A percentile compares a stretch with the other conserved stretches of the same genome.
Evolutionary conservation across 768 basidiomycete species (phyloP).

Genomic region (Hebeloma cylindrosporum): DNA sequence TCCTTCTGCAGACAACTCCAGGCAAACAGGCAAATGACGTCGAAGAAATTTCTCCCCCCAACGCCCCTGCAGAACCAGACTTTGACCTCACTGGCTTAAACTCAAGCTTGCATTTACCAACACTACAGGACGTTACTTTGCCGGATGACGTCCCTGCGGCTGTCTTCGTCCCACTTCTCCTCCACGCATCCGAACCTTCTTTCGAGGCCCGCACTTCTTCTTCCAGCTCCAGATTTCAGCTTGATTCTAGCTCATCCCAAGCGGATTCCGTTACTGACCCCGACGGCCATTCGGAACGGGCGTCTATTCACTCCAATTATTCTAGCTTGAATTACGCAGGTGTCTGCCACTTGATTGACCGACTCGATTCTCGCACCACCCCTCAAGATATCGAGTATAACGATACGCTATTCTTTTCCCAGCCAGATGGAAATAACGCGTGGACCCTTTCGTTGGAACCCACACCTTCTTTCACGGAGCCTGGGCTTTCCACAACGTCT

Average conservation of each 20-base stretch:
- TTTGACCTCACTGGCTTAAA: slow-evolving; percentile 10
- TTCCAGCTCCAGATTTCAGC: slow-evolving; percentile 3
- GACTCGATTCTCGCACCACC: neutral
- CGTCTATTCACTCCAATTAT: slow-evolving; percentile 9
- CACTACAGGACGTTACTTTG: slow-evolving; percentile 9
- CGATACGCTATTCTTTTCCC: slow-evolving; percentile 18
- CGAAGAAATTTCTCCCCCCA: slow-evolving; percentile 1
- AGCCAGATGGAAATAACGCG: slow-evolving; percentile 29
- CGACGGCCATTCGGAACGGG: neutral
- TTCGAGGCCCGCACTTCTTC: slow-evolving; percentile 2
- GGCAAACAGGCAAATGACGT: slow-evolving; percentile 1
- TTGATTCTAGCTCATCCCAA: slow-evolving; percentile 9
- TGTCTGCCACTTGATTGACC: slow-evolving; percentile 5
- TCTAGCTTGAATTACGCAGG: slow-evolving; percentile 6
- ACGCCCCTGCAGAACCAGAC: slow-evolving; percentile 1
- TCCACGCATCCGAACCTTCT: neutral
- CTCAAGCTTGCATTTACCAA: slow-evolving; percentile 10
- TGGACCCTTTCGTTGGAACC: slow-evolving; percentile 33
- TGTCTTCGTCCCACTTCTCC: slow-evolving; percentile 4
- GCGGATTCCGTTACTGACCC: no score
- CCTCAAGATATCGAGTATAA: slow-evolving; percentile 5
- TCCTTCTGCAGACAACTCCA: neutral
- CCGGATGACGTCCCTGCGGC: slow-evolving; percentile 8
- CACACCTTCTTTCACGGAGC: slow-evolving; percentile 14
- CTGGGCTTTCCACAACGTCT: slow-evolving; percentile 10